Percentiles rank a stretch among this genome's conserved stretches.
Conservation (phyloP, 2,329 filamentous ascomycete genomes). For the Venturiaceae sp. region DNA sequence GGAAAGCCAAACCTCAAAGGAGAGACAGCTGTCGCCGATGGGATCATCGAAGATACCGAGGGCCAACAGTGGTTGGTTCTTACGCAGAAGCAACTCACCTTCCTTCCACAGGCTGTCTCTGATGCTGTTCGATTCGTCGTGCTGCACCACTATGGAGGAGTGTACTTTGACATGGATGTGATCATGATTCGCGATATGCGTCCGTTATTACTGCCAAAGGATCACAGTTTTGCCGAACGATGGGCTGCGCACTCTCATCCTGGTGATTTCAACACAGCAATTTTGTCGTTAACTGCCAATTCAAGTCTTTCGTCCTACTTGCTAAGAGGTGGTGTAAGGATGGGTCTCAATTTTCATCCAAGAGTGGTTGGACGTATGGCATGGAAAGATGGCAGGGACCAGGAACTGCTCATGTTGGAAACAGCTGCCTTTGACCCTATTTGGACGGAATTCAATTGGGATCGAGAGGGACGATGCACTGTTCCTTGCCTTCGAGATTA, state of each 20-base stretch:
- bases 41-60: slow-evolving; percentile 37
- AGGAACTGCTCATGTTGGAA: slow-evolving; percentile 47
- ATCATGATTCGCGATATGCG: slow-evolving; percentile 45
- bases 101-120: slow-evolving; percentile 47
- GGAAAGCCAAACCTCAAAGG: slow-evolving; percentile 32
- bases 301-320: slow-evolving; percentile 45
- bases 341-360: slow-evolving; percentile 50
- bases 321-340: slow-evolving; percentile 44
- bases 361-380: slow-evolving; percentile 46
- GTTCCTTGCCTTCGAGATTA: slow-evolving; percentile 46
- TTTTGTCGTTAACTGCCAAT: slow-evolving; percentile 47
- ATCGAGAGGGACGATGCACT: slow-evolving; percentile 40
- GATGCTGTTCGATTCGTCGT: slow-evolving; percentile 47
- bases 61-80: slow-evolving; percentile 45
- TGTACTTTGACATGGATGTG: slow-evolving; percentile 48
- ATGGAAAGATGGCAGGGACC: slow-evolving; percentile 44
- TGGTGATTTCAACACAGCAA: slow-evolving; percentile 48
- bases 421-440: slow-evolving; percentile 47
- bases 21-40: slow-evolving; percentile 37
- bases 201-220: slow-evolving; percentile 39
- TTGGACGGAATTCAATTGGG: slow-evolving; percentile 48
- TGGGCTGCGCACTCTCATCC: slow-evolving; percentile 44
- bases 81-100: slow-evolving; percentile 46
- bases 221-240: slow-evolving; percentile 45
- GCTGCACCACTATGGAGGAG: slow-evolving; percentile 42